phyloP scores from a whole-genome alignment of 495 filamentous ascomycete species.

The Opeltia flavorubescens region DNA sequence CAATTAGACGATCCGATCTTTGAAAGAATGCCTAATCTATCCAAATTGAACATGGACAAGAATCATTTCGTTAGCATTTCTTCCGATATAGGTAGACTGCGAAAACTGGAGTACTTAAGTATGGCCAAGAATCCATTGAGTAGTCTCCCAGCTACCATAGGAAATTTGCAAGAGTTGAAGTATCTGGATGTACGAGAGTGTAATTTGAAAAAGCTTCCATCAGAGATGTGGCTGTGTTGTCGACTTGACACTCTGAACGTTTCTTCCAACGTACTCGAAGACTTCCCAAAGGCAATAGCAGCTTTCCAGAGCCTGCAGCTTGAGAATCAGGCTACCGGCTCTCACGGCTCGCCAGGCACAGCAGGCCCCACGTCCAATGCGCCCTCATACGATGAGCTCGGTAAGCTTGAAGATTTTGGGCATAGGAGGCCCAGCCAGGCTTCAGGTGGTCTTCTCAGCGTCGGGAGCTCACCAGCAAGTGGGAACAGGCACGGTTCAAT shows the following conservation, averaged over 20 bases:
- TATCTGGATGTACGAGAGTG: conserved; percentile 83
- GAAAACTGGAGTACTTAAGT: conserved; percentile 78
- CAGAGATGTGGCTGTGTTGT: conserved; percentile 84
- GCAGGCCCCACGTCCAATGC: conserved; percentile 36
- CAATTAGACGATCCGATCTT: conserved; percentile 75
- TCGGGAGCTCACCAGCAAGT: conserved; percentile 54
- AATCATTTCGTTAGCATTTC: conserved; percentile 91
- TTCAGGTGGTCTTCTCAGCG: conserved; percentile 59
- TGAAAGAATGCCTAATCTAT: conserved; percentile 70
- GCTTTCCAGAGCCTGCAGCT: conserved; percentile 30
- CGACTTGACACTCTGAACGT: conserved; percentile 86
- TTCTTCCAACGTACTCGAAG: conserved; percentile 80
- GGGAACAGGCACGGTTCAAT: conserved; percentile 65
- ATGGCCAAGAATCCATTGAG: conserved; percentile 80
- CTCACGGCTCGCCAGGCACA: conserved; percentile 20
- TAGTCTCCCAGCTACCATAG: conserved; percentile 71
- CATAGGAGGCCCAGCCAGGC: conserved; percentile 71
- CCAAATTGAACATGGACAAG: conserved; percentile 78
- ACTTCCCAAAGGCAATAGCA: conserved; percentile 72
- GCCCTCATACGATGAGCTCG: conserved; percentile 67
- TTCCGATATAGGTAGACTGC: conserved; percentile 66
- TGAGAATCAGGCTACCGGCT: conserved; percentile 34
- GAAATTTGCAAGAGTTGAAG: conserved; percentile 67
- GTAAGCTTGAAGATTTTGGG: conserved; percentile 46
- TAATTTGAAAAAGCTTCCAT: conserved; percentile 73